Evolutionary conservation across 768 basidiomycete genomes (phyloP), one percentile per base, ranked within the genome.

Genomic region (Exidia glandulosa): DNA sequence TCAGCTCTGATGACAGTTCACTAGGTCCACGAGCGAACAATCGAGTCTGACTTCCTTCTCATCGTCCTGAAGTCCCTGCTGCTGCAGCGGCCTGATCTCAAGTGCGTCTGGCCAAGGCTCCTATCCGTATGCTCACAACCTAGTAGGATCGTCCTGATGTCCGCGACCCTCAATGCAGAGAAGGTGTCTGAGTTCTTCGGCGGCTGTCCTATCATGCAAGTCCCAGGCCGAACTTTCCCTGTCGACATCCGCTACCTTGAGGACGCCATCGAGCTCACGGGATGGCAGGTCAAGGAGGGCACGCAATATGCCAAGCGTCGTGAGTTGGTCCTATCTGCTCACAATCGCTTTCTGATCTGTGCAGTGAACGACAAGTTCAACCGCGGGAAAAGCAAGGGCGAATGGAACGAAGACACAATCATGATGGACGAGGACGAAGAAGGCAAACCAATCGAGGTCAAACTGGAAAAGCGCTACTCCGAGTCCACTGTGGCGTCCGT

Each of bases 1-100:
- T 9, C 7, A 57, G 23, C 34, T 50, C 23, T 32, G 12, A 32
- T 59, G 50, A 33, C 55, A 58, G 23, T 36, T 31, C 25, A 48
- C 27, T 63, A 88, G 85, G 91, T 96, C 54, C 95, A 99, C 67
- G 95, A 99, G 75, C 86, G 95, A 25, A 91, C 87, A 6, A 96
- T 99, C 64, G 95, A 99, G 69, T 94, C 92, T 0, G 95, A 98
- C 71, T 99, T 99, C 74, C 79, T 99, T 32, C 77, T 99, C 32
- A 92, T 97, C 64, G 91, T 97, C 4, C 78, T 99, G 58, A 93
- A 91, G 71, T 85, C 88, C 16, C 74, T 98, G 33, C 71, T 96
- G 57, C 73, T 79, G 59, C 82, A 86, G 63, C 80, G 90, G 29
- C 80, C 85, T 56, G 85, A 95, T 65, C 76, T 99, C n/a, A 94